Percentiles rank a stretch among this genome's conserved stretches.
These are phyloP conservation scores for Thraustochytrium sp. DNA, from an alignment of 352 stramenopile genomes.

Conservation along the genomic window DNA sequence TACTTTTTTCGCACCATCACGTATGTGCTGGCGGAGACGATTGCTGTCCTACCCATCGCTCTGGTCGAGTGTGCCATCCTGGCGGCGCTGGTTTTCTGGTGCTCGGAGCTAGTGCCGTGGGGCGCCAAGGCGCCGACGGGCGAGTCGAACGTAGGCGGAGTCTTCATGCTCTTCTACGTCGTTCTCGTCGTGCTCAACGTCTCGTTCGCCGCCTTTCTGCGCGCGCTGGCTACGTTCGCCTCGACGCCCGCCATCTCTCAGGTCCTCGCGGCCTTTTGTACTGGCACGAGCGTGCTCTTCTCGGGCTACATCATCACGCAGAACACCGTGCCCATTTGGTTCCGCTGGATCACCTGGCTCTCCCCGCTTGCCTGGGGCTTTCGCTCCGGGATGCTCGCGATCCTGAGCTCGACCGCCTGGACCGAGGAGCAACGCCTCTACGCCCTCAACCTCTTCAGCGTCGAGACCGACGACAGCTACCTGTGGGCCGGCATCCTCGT, in stretches of 20 bases:
- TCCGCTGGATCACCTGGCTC: conserved; percentile 66
- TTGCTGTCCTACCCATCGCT: conserved; percentile 44
- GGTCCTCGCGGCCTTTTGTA: conserved; percentile 48
- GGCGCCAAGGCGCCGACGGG: not conserved
- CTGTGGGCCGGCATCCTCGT: conserved; percentile 62
- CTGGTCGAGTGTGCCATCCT: conserved; percentile 36
- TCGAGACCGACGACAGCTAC: conserved; percentile 57
- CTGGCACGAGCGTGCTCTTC: conserved; percentile 56
- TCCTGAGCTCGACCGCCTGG: conserved; percentile 13
- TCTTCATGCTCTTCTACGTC: conserved; percentile 62
- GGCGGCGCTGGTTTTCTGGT: conserved; percentile 6
- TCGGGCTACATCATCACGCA: conserved; percentile 58
- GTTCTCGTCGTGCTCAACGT: conserved; percentile 63
- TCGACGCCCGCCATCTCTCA: conserved; percentile 58
- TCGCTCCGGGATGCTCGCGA: conserved; percentile 46
- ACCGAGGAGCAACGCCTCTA: not conserved
- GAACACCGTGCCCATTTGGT: conserved; percentile 58
- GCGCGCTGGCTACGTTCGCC: conserved; percentile 55
- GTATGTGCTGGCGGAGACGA: conserved; percentile 51
- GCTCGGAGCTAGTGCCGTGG: not conserved
- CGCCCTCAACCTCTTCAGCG: conserved; percentile 49
- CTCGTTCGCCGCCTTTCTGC: conserved; percentile 64
- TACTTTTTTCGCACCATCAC: conserved; percentile 54
- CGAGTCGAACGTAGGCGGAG: not conserved
- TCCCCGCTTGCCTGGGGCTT: conserved; percentile 61